Evolutionary conservation across 371 early-diverging fungal genomes (phyloP).

Genomic region (Mucor saturninus): DNA sequence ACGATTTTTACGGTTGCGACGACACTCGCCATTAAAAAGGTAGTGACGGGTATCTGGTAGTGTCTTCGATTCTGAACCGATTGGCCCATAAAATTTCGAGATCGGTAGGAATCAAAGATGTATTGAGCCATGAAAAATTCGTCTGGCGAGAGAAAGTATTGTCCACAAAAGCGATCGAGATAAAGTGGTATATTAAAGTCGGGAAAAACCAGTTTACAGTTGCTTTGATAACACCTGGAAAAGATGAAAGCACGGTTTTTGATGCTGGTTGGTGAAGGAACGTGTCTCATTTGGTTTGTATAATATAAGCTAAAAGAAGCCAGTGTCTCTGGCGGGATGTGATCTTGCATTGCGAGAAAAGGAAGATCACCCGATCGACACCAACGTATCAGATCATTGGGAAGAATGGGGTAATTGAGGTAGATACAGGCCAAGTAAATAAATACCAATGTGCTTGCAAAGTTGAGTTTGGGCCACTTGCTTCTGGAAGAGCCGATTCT

Average conservation of each 20-base stretch:
- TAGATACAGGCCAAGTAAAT: conserved; percentile 37
- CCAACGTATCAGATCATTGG: conserved; percentile 35
- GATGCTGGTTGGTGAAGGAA: conserved; percentile 1
- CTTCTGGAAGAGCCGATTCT: neutral
- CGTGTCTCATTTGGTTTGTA: conserved; percentile 4
- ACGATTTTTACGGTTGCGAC: conserved; percentile 23
- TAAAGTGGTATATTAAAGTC: conserved; percentile 26
- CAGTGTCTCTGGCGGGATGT: conserved; percentile 13
- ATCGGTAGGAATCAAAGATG: conserved; percentile 14
- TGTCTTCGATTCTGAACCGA: neutral
- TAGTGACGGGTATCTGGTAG: neutral
- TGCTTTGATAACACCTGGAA: neutral
- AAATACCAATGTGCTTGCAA: conserved; percentile 20
- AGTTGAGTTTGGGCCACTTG: conserved; percentile 19
- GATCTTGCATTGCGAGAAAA: conserved; percentile 21
- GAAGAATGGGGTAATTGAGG: conserved; percentile 36
- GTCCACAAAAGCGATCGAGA: conserved; percentile 29
- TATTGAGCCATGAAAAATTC: conserved; percentile 23
- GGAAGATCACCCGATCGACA: conserved; percentile 26
- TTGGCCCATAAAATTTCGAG: neutral
- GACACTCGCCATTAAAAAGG: conserved; percentile 19
- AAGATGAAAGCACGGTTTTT: neutral
- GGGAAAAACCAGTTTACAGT: conserved; percentile 17
- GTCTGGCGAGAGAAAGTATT: conserved; percentile 36
- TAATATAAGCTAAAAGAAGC: neutral